Evolutionary conservation across 345 rosid genomes (phyloP).

Genomic region (Alliaria petiolata): DNA sequence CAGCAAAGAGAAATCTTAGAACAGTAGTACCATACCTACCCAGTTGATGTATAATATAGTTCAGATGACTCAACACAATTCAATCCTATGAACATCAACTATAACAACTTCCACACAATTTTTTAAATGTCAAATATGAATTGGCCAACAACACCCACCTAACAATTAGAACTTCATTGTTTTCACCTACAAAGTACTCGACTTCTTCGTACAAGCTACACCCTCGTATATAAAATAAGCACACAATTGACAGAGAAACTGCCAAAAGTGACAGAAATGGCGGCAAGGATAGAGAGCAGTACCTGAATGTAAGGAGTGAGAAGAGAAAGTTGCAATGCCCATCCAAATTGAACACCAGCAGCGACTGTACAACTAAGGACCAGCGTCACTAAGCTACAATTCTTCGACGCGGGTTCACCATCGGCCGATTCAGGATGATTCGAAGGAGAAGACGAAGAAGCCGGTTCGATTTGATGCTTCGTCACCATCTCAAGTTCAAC

Average conservation of each 20-base stretch:
- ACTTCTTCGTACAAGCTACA: neutral
- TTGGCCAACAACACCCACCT: neutral
- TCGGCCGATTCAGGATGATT: slow-evolving; percentile 25
- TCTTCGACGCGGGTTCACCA: slow-evolving; percentile 27
- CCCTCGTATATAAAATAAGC: neutral
- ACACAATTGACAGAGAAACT: neutral
- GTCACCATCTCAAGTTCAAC: slow-evolving; percentile 67
- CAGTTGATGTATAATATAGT: neutral
- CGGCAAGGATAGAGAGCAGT: neutral
- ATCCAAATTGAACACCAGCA: slow-evolving; percentile 96
- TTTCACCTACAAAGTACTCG: neutral
- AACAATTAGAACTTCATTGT: neutral
- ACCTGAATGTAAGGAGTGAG: slow-evolving; percentile 97
- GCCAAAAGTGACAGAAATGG: neutral
- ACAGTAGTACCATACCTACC: neutral
- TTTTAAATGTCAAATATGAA: too few species aligned
- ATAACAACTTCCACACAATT: too few species aligned
- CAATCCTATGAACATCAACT: too few species aligned
- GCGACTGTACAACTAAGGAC: slow-evolving; percentile 88
- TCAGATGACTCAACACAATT: neutral
- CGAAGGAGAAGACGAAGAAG: slow-evolving; percentile 31
- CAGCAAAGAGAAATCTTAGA: neutral
- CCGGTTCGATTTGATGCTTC: slow-evolving; percentile 35
- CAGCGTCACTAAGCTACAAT: slow-evolving; percentile 51
- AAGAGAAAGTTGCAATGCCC: slow-evolving; percentile 96